Conservation (phyloP, 2,329 filamentous ascomycete species). For the Phialophora tarda region DNA sequence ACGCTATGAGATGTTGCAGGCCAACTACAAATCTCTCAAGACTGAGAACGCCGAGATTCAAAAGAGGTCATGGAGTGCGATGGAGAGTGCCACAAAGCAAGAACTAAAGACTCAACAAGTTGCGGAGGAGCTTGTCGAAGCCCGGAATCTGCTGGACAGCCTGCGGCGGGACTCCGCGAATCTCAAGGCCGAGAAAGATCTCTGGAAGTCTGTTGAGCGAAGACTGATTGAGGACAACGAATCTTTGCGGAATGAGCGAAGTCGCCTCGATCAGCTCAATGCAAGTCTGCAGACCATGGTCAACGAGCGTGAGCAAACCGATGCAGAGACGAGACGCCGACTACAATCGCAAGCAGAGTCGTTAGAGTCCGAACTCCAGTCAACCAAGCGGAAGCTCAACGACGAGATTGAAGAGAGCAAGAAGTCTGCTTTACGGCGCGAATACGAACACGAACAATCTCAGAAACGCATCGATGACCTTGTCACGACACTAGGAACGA, state of each 20-base stretch:
- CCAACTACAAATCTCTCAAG: slow-evolving; percentile 83
- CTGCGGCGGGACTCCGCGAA: slow-evolving; percentile 90
- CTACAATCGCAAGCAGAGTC: slow-evolving; percentile 77
- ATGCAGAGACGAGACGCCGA: slow-evolving; percentile 80
- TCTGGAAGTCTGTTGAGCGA: slow-evolving; percentile 93
- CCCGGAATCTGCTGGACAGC: slow-evolving; percentile 79
- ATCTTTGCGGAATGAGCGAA: slow-evolving; percentile 79
- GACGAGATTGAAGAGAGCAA: slow-evolving; percentile 84
- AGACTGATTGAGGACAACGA: slow-evolving; percentile 89
- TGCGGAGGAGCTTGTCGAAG: slow-evolving; percentile 89
- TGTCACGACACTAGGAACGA: slow-evolving; percentile 75
- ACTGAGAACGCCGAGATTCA: slow-evolving; percentile 85
- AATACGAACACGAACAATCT: slow-evolving; percentile 85
- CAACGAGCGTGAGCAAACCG: slow-evolving; percentile 86
- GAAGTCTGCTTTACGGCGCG: slow-evolving; percentile 80
- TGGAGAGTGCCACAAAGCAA: slow-evolving; percentile 84
- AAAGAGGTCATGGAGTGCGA: slow-evolving; percentile 75
- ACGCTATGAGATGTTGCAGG: slow-evolving; percentile 85
- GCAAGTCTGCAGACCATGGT: slow-evolving; percentile 84
- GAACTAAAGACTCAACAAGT: slow-evolving; percentile 90
- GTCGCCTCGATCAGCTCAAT: slow-evolving; percentile 80
- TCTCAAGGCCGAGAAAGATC: slow-evolving; percentile 89
- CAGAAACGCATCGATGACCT: slow-evolving; percentile 94
- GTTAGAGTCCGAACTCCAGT: slow-evolving; percentile 77
- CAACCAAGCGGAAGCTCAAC: slow-evolving; percentile 80